These are phyloP conservation scores for Phytopythium vexans DNA, from an alignment of 352 stramenopile species.

Conservation along the genomic window DNA sequence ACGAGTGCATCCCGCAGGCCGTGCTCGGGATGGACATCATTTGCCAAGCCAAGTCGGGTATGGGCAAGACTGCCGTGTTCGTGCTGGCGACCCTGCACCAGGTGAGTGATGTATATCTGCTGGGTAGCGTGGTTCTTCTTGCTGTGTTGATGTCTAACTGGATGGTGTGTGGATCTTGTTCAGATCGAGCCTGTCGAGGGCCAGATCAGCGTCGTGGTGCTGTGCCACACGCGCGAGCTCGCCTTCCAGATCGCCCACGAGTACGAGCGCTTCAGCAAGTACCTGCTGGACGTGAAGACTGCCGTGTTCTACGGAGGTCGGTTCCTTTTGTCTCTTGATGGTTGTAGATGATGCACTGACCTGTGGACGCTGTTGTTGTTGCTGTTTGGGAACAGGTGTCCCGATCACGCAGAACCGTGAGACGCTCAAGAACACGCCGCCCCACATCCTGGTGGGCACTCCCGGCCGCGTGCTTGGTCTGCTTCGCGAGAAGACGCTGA, in stretches of 20 bases:
- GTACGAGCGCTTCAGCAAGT: constrained; percentile 99
- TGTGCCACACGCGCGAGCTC: constrained; percentile 99
- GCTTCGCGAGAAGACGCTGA: constrained; percentile 94
- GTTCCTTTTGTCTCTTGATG: background rate
- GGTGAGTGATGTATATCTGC: constrained; percentile 39
- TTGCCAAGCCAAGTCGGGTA: constrained; percentile 99
- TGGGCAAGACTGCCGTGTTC: constrained; percentile 99
- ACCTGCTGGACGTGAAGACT: constrained; percentile 95
- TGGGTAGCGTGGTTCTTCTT: constrained; percentile 4
- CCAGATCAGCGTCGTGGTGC: constrained; percentile 96
- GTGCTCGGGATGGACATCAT: constrained; percentile 99
- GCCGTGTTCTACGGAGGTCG: constrained; percentile 96
- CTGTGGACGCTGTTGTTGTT: background rate
- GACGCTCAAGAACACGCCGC: constrained; percentile 95
- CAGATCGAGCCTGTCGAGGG: constrained; percentile 87
- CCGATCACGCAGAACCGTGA: constrained; percentile 95
- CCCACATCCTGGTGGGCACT: constrained; percentile 98
- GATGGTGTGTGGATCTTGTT: background rate
- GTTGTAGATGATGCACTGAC: constrained; percentile 4
- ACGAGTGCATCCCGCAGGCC: constrained; percentile 99
- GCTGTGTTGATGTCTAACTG: constrained; percentile 3
- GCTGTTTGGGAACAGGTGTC: constrained; percentile 53
- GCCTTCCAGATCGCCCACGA: constrained; percentile 99
- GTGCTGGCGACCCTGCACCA: constrained; percentile 99
- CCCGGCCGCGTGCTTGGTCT: constrained; percentile 93